Evolutionary conservation across 768 basidiomycete genomes (phyloP).

Genomic region (Neoboletus magnificus): DNA sequence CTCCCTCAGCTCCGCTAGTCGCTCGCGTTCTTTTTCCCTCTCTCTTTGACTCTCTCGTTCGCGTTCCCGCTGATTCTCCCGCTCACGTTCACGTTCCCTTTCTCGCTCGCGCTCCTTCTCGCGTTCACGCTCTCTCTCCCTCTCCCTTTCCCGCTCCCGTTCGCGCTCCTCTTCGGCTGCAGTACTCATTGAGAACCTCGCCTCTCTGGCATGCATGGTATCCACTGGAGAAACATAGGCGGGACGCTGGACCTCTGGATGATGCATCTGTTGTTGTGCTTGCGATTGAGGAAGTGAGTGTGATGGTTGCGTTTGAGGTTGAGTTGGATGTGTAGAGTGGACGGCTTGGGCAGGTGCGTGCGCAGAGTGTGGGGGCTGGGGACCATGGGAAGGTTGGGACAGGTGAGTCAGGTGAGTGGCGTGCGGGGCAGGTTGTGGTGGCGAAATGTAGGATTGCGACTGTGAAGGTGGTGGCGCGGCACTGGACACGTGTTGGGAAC

Average conservation of each 20-base stretch:
- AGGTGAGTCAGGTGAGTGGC: conserved; percentile 11
- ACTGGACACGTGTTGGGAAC: conserved; percentile 11
- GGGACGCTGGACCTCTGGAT: conserved; percentile 22
- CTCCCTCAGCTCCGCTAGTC: conserved; percentile 19
- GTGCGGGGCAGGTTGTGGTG: conserved; percentile 8
- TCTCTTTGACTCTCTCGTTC: conserved; percentile 23
- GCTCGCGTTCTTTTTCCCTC: conserved; percentile 23
- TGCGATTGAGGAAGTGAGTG: conserved; percentile 29
- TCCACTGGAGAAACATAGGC: conserved; percentile 29
- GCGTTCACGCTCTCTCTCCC: conserved; percentile 19
- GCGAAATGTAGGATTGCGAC: conserved; percentile 26
- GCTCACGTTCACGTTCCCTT: conserved; percentile 17
- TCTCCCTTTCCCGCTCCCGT: conserved; percentile 20
- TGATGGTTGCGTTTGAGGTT: conserved; percentile 23
- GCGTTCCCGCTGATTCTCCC: conserved; percentile 19
- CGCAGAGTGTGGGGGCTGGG: conserved; percentile 10
- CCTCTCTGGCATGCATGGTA: conserved; percentile 27
- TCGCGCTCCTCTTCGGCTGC: conserved; percentile 20
- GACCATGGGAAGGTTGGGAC: conserved; percentile 15
- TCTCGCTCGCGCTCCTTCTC: conserved; percentile 22
- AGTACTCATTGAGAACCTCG: conserved; percentile 8
- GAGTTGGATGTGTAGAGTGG: conserved; percentile 13
- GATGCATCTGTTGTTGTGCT: conserved; percentile 25
- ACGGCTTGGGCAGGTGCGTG: conserved; percentile 16
- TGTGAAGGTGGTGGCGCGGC: conserved; percentile 14